Percentiles rank a stretch among this genome's conserved stretches.
These are phyloP conservation scores for Cutaneotrichosporon cyanovorans DNA, from an alignment of 1,284 basidiomycete genomes.

Conservation along the genomic window DNA sequence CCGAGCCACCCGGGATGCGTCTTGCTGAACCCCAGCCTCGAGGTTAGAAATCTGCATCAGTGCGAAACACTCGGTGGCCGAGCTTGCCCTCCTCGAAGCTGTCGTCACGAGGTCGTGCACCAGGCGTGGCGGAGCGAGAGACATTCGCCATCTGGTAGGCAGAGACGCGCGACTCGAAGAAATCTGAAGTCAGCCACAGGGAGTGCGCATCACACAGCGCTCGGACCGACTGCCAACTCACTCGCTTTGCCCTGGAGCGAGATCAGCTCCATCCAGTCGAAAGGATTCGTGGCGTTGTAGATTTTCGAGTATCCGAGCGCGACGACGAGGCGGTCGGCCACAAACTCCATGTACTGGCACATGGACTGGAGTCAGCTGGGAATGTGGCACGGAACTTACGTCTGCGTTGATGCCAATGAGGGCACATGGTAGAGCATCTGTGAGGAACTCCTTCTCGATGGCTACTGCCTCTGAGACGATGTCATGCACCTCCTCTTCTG, in stretches of 20 bases:
- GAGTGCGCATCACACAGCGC: too few relatives aligned
- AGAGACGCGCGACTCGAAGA: conserved; percentile 43
- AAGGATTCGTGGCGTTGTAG: conserved; percentile 66
- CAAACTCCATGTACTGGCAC: conserved; percentile 92
- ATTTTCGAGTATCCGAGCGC: conserved; percentile 72
- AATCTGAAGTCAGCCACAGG: conserved; percentile 28
- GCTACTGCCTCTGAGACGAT: conserved; percentile 74
- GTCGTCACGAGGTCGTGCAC: conserved; percentile 5
- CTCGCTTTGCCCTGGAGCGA: conserved; percentile 58
- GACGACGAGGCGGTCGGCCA: conserved; percentile 78
- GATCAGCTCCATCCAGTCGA: conserved; percentile 84
- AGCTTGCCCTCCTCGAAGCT: conserved; percentile 9
- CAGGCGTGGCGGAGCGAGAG: conserved; percentile 30
- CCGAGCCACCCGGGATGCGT: too few relatives aligned
- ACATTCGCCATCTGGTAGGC: conserved; percentile 41
- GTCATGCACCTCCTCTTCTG: conserved; percentile 61
- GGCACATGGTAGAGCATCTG: conserved; percentile 50
- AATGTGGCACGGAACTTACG: conserved; percentile 32
- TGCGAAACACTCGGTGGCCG: conserved; percentile 19
- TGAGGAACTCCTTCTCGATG: conserved; percentile 75
- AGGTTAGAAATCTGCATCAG: conserved; percentile 23
- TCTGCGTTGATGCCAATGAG: conserved; percentile 52
- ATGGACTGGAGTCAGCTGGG: conserved; percentile 67
- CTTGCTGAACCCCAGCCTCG: too few relatives aligned
- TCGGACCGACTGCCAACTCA: conserved; percentile 16